Base-by-base conservation (phyloP, 371 early-diverging fungal genomes). In the Mortierella sp. region DNA sequence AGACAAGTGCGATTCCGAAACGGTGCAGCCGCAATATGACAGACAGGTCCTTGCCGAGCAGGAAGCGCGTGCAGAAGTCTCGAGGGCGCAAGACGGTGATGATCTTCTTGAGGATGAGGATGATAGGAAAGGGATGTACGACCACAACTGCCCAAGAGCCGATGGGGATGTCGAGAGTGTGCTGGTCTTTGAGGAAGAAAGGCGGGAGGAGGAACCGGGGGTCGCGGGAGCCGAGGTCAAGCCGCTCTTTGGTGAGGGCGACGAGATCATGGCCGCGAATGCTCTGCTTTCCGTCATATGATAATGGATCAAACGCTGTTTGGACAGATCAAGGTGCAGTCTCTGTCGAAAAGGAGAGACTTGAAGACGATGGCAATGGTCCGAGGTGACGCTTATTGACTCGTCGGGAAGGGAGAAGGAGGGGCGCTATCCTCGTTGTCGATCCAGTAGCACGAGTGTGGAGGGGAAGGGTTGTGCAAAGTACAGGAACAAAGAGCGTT, bases 261-360 rank as follows among this genome's bases (percentile, higher is more conserved):
- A 54, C 50, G 71, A 60, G 56, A 64, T 54, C 61, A 64, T 71
- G 57, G 56, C 42, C 42, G 61, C 65, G 48, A 64, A 64, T 59
- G 65, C 71, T 57, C 64, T 71, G 55, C 57, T 61, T 64, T 71
- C 65, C 61, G 60, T 71, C 65, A 71, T 71, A 71, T 71, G 64
- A 70, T 58, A 70, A 62, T 46, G n/a, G 14, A 10, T 16, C 18
- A 27, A 19, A 18, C 45, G 2, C 3, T 10, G 7, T 28, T 19
- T 34, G 30, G 31, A 30, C 52, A 51, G 61, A 60, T 38, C 61
- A 43, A 46, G 34, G 24, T 10, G n/a, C 28, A 28, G 8, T 23
- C 26, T 18, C 27, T 8, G 10, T 10, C 6, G 23, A 54, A 39
- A 54, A 34, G 34, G 38, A 10, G 41, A 54, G 16, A 52, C 16